Conservation (phyloP, 495 filamentous ascomycete genomes). For the Parathielavia appendiculata region DNA sequence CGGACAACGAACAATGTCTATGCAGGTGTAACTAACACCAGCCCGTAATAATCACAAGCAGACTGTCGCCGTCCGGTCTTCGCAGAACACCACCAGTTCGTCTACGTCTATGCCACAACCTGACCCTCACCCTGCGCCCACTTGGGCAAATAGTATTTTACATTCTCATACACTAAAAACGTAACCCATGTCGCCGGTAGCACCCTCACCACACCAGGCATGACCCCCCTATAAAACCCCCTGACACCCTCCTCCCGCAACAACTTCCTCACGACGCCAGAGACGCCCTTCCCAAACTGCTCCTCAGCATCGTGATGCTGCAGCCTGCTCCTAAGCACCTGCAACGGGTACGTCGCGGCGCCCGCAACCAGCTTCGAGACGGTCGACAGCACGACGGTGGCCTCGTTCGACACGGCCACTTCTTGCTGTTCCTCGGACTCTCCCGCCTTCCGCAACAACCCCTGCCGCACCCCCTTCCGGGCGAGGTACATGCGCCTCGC, state of each 20-base stretch:
- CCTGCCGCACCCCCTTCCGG: conserved; percentile 19
- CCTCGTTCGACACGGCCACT: conserved; percentile 59
- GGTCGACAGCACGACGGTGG: conserved; percentile 71
- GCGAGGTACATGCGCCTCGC: conserved; percentile 56
- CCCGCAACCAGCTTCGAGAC: conserved; percentile 84
- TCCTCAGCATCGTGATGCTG: conserved; percentile 78
- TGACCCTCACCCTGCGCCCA: conserved; percentile 23
- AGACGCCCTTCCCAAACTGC: conserved; percentile 60
- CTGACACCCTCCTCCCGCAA: conserved; percentile 71
- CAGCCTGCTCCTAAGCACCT: conserved; percentile 79
- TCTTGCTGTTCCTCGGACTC: conserved; percentile 21
- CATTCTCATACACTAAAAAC: conserved; percentile 97
- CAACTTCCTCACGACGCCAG: conserved; percentile 66
- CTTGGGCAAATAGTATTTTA: conserved; percentile 59
- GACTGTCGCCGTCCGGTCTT: background rate
- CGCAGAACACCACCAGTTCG: background rate
- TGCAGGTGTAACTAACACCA: background rate
- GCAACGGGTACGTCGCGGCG: conserved; percentile 85
- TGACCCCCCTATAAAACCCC: conserved; percentile 90
- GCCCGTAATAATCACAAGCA: background rate
- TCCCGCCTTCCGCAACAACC: background rate
- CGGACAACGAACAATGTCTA: too few relatives aligned
- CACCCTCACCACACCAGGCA: conserved; percentile 81
- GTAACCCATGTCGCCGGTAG: conserved; percentile 94
- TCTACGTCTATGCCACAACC: conserved; percentile 10